Evolutionary conservation across 1,284 basidiomycete species (phyloP).

Genomic region (Albatrellus sp.): DNA sequence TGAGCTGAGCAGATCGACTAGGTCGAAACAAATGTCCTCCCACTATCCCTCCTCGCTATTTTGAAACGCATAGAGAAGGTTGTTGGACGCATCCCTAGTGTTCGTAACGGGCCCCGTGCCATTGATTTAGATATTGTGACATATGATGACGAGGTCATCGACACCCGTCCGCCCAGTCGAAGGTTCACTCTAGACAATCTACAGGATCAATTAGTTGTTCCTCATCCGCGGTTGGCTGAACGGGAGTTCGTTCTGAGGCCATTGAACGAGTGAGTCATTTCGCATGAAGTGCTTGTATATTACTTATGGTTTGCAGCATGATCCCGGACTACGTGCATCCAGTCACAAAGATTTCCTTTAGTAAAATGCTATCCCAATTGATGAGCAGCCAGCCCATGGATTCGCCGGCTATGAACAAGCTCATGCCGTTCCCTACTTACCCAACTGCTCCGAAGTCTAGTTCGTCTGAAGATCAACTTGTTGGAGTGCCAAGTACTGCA

Average conservation of each 20-base stretch:
- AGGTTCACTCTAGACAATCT: slow-evolving; percentile 35
- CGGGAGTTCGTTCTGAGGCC: slow-evolving; percentile 90
- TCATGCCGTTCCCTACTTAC: slow-evolving; percentile 51
- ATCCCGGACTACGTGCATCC: slow-evolving; percentile 64
- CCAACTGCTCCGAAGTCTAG: slow-evolving; percentile 17
- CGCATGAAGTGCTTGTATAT: neutral
- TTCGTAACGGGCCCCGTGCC: slow-evolving; percentile 80
- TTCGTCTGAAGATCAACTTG: slow-evolving; percentile 9
- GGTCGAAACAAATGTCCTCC: slow-evolving; percentile 65
- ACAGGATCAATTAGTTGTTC: slow-evolving; percentile 62
- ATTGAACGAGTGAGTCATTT: slow-evolving; percentile 61
- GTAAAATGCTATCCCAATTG: slow-evolving; percentile 31
- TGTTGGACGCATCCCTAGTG: slow-evolving; percentile 76
- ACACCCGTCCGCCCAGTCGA: slow-evolving; percentile 36
- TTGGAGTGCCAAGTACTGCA: slow-evolving; percentile 32
- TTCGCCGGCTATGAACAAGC: slow-evolving; percentile 43
- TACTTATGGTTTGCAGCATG: slow-evolving; percentile 33
- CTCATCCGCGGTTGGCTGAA: slow-evolving; percentile 75
- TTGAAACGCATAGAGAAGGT: slow-evolving; percentile 67
- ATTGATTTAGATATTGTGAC: slow-evolving; percentile 88
- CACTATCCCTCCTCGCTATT: slow-evolving; percentile 48
- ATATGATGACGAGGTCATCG: slow-evolving; percentile 57
- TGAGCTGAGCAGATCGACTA: slow-evolving; percentile 17
- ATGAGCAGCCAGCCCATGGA: slow-evolving; percentile 17
- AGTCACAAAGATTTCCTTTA: slow-evolving; percentile 30